Base-by-base conservation (phyloP, 2,329 filamentous ascomycete genomes). In the Aspergillus aculeatinus region DNA sequence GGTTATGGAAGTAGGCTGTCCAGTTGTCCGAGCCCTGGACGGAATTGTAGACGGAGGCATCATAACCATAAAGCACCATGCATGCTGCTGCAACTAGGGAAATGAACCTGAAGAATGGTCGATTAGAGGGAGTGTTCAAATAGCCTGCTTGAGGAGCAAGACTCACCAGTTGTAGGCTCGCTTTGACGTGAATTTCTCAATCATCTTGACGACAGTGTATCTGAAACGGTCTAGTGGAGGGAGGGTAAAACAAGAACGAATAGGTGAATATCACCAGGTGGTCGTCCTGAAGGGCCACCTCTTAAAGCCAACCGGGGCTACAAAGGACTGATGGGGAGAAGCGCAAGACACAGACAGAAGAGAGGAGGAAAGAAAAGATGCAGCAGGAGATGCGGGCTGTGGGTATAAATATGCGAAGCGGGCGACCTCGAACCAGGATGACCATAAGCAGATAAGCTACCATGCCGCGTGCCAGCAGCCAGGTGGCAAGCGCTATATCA, bases 61-160 rank as follows among this genome's bases (percentile, higher is more conserved):
- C 88, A 71, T 90, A 90, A 59, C 88, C 88, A 71, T 90, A 90
- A 49, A 91, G 80, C 23, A 90, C 87, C 88, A 90, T 90, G 73
- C 87, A 90, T 72, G 87, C 86, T 68, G 88, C 87, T 59, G 88
- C 88, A 65, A 90, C 85, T 54, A 89, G 79, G 61, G 86, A 87
- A 65, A 89, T 85, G 77, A 87, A 89, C 86, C 85, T 71, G 33
- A 21, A 12, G 10, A 25, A 21, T 31, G 23, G 5, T 52, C 2
- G 10, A n/a, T 51, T 10, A 52, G 33, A 10, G 53, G 23, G 50
- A 7, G 2, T 19, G 35, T 19, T 23, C 5, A 27, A 2, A 27
- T 2, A 19, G 16, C 39, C 39, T n/a, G 39, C 16, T 5, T 0
- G 4, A 31, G 2, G 33, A 10, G 48, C 6, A 42, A 7, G n/a